A percentile compares a stretch with the other conserved stretches of the same genome.
Evolutionary conservation across 306 rosid genomes (phyloP).

Genomic region (Gastrolobium villosum): DNA sequence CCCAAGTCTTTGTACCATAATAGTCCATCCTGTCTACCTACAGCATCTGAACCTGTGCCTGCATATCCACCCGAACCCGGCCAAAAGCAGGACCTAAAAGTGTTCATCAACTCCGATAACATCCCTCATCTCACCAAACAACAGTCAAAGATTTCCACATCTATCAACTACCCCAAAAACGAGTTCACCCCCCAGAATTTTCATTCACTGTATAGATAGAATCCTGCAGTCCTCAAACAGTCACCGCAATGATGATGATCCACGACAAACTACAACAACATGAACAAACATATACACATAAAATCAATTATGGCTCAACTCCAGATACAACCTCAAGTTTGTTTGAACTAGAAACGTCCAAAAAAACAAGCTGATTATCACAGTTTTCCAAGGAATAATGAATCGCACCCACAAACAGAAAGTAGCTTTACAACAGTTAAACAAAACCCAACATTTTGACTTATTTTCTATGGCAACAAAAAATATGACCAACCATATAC

Average conservation of each 20-base stretch:
- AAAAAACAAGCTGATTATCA: conserved; percentile 41
- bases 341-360: conserved; percentile 41
- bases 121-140: conserved; percentile 79
- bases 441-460: conserved; percentile 35
- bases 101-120: conserved; percentile 73
- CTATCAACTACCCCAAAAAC: conserved; percentile 53
- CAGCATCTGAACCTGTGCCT: conserved; percentile 58
- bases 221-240: conserved; percentile 49
- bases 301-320: conserved; percentile 39
- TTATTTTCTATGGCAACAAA: conserved; percentile 46
- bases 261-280: conserved; percentile 60
- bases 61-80: conserved; percentile 60
- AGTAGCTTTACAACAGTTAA: conserved; percentile 13
- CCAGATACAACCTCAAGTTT: conserved; percentile 36
- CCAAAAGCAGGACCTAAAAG: conserved; percentile 76
- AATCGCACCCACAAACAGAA: conserved; percentile 38
- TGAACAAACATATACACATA: conserved; percentile 50
- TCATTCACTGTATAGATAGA: conserved; percentile 42
- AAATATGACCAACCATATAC: conserved; percentile 53
- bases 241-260: conserved; percentile 48
- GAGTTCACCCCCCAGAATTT: conserved; percentile 46
- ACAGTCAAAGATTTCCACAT: conserved; percentile 76
- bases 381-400: conserved; percentile 45
- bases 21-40: conserved; percentile 74
- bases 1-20: conserved; percentile 77